Percentiles rank a stretch among this genome's conserved stretches.
phyloP scores from a whole-genome alignment of 345 rosid species.

The Moricandia moricandioides region DNA sequence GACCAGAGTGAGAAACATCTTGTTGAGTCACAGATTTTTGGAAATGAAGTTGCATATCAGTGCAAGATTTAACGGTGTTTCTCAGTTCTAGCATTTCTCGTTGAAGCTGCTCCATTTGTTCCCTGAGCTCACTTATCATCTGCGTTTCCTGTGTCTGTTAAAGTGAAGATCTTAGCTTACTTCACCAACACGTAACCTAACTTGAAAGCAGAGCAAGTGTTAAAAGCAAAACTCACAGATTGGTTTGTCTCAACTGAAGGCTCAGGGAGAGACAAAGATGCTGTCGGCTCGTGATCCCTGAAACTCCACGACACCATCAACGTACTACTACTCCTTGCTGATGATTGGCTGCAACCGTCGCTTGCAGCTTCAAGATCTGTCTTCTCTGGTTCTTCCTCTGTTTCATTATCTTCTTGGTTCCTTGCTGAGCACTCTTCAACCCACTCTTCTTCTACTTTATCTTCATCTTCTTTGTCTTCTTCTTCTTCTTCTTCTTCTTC shows the following conservation, averaged over 20 bases:
- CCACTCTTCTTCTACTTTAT: slow-evolving; percentile 20
- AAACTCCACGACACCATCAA: slow-evolving; percentile 49
- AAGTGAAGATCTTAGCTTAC: background rate
- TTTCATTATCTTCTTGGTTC: slow-evolving; percentile 32
- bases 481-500: slow-evolving; percentile 15
- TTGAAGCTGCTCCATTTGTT: slow-evolving; percentile 68
- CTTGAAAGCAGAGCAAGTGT: background rate
- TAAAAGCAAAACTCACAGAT: slow-evolving; percentile 45
- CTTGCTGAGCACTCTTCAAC: slow-evolving; percentile 26
- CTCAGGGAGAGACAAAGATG: slow-evolving; percentile 31
- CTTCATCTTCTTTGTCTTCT: slow-evolving; percentile 3
- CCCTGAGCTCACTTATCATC: slow-evolving; percentile 56
- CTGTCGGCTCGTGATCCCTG: slow-evolving; percentile 40
- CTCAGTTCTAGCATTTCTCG: slow-evolving; percentile 65
- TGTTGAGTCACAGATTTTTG: slow-evolving; percentile 46
- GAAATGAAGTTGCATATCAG: slow-evolving; percentile 60
- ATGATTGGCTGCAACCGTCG: slow-evolving; percentile 45
- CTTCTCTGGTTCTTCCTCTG: slow-evolving; percentile 36
- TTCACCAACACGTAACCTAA: slow-evolving; percentile 14
- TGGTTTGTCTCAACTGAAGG: slow-evolving; percentile 33
- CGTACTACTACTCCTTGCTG: slow-evolving; percentile 36
- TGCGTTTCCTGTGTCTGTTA: slow-evolving; percentile 57
- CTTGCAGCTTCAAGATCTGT: slow-evolving; percentile 40
- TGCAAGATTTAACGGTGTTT: slow-evolving; percentile 51
- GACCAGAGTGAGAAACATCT: slow-evolving; percentile 51